A percentile compares a stretch with the other conserved stretches of the same genome.
Conservation (phyloP, 2,329 filamentous ascomycete genomes). For the Fusarium chlamydosporum region DNA sequence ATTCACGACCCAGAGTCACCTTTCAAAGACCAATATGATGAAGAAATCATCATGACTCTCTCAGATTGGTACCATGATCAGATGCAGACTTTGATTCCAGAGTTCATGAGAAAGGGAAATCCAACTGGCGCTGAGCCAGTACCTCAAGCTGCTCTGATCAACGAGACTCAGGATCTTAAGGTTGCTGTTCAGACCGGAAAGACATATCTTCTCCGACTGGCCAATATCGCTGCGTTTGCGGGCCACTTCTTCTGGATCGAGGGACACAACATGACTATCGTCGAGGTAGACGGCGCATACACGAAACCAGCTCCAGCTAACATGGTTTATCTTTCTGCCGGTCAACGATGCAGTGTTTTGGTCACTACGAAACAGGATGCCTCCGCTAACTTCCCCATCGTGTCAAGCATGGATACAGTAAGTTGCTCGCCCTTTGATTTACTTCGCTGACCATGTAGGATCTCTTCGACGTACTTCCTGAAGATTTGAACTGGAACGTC, state of each 20-base stretch:
- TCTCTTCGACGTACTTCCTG: conserved; percentile 78
- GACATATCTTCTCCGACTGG: conserved; percentile 60
- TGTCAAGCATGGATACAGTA: conserved; percentile 78
- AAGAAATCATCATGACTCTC: conserved; percentile 75
- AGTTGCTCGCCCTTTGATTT: conserved; percentile 28
- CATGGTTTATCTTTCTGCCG: conserved; percentile 76
- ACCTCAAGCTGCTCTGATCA: conserved; percentile 77
- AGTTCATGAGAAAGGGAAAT: conserved; percentile 68
- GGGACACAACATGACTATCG: conserved; percentile 75
- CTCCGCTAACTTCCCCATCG: conserved; percentile 74
- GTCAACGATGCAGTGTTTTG: conserved; percentile 75
- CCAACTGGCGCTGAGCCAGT: conserved; percentile 74
- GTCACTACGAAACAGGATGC: conserved; percentile 73
- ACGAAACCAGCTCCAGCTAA: conserved; percentile 70
- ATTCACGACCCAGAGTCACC: conserved; percentile 73
- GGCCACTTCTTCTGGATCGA: conserved; percentile 77
- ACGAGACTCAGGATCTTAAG: conserved; percentile 74
- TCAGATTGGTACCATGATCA: conserved; percentile 79
- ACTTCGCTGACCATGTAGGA: conserved; percentile 56
- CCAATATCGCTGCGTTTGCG: conserved; percentile 81
- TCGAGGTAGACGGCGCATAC: conserved; percentile 82
- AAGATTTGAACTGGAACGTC: conserved; percentile 75
- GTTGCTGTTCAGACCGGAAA: conserved; percentile 73
- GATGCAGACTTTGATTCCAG: conserved; percentile 62
- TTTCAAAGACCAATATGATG: conserved; percentile 69